A percentile compares a stretch with the other conserved stretches of the same genome.
These are phyloP conservation scores for Oemleria cerasiformis DNA, from an alignment of 306 rosid species.

Conservation along the genomic window DNA sequence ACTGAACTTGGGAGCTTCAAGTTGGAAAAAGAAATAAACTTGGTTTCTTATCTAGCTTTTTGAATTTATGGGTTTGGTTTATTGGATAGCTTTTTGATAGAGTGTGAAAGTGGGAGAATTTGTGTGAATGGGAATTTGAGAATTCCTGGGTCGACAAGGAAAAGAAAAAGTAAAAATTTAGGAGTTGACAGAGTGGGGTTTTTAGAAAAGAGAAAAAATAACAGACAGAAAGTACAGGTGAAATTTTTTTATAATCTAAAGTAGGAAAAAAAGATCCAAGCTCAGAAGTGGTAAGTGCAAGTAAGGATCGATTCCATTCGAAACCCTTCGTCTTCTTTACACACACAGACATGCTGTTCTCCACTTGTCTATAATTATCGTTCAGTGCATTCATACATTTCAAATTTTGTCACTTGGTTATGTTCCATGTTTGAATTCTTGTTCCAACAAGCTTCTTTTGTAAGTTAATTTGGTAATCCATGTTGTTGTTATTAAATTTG, in stretches of 20 bases:
- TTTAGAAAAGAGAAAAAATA: neutral
- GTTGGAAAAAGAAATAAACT: neutral
- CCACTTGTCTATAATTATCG: conserved; percentile 4
- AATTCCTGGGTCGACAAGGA: conserved; percentile 20
- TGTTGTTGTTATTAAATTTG: conserved; percentile 15
- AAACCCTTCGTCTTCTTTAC: conserved; percentile 22
- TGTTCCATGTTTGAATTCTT: neutral
- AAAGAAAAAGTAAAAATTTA: neutral
- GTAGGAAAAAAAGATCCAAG: conserved; percentile 33
- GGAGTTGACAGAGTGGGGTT: conserved; percentile 11
- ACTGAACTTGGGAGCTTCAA: neutral
- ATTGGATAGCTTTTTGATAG: neutral
- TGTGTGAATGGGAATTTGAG: conserved; percentile 23
- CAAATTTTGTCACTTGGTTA: neutral
- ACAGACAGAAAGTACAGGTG: conserved; percentile 4
- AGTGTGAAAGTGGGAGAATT: conserved; percentile 9
- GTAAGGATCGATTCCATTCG: conserved; percentile 64
- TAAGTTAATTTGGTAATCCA: conserved; percentile 15
- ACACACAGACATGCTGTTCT: neutral
- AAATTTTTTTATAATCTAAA: conserved; percentile 9
- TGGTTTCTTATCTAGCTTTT: neutral
- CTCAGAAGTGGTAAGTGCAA: conserved; percentile 46
- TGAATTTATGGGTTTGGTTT: neutral
- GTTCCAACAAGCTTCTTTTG: conserved; percentile 20
- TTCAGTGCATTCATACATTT: conserved; percentile 4